Evolutionary conservation across 768 basidiomycete genomes (phyloP), one percentile per base, ranked within the genome.

Genomic region (Porpolomopsis calyptriformis): DNA sequence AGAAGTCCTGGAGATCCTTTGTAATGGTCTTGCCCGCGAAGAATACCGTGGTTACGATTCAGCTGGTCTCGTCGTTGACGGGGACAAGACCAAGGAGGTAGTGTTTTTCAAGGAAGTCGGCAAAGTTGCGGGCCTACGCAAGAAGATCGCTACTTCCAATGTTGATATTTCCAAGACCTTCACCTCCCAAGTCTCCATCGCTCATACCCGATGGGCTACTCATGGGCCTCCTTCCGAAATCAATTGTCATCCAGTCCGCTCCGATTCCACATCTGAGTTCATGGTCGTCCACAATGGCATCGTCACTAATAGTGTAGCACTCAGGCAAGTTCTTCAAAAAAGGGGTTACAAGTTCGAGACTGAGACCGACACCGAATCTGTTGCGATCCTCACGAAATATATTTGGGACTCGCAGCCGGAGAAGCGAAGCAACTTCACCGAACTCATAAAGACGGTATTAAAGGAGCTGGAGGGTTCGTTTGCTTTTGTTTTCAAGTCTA

Each of bases 31-130:
- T 49, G 81, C 87, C 45, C 82, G 96, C 49, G 82, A 97, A 55
- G 96, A 99, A 64, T 99, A 99, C 66, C 85, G 96, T 60, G 96
- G 96, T 33, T 99, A 99, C 61, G 96, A 99, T 63, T 91, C 87
- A 54, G 96, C 94, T 18, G 88, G 88, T 55, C 66, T 91, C 36
- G 81, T 82, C 48, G 77, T 97, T 54, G 96, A 99, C 58, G 94
- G 92, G 34, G 93, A 98, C 70, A 80, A 81, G 54, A 68, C 79
- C 1, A 80, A 80, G 37, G 68, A 82, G 40, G 73, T 89, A 39
- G 49, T 85, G 40, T 90, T 80, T 69, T 97, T 93, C 80, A 97
- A 96, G 72, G 85, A 94, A 64, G 96, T 98, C 43, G 96, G 96
- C 64, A 99, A 99, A 65, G 96, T 99, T 45, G 84, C 84, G 37